These are phyloP conservation scores for Margaritispora aquatica DNA, from an alignment of 495 filamentous ascomycete species.

Conservation along the genomic window DNA sequence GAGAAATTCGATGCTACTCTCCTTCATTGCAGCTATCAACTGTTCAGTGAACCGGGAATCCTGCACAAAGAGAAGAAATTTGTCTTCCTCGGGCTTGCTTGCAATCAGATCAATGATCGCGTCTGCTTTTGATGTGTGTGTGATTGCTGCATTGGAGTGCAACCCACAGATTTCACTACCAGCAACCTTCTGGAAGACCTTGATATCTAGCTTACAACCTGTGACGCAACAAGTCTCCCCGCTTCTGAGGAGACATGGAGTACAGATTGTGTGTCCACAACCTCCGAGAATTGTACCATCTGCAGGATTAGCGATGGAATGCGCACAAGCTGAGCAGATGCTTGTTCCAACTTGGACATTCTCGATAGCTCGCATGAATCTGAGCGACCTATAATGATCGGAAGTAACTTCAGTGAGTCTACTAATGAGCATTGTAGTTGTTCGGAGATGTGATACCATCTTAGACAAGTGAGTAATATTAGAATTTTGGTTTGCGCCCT, in stretches of 20 bases:
- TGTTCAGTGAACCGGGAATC: slow-evolving; percentile 36
- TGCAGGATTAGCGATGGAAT: neutral
- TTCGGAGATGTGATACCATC: neutral
- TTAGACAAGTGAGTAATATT: neutral
- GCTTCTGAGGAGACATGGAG: slow-evolving; percentile 24
- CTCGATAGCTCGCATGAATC: neutral
- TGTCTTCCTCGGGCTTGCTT: slow-evolving; percentile 33
- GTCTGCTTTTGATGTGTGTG: slow-evolving; percentile 39
- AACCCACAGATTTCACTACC: neutral
- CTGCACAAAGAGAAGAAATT: slow-evolving; percentile 48
- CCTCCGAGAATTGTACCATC: slow-evolving; percentile 25
- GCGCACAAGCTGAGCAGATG: neutral
- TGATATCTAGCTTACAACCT: neutral
- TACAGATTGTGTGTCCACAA: slow-evolving; percentile 48
- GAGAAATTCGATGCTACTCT: slow-evolving; percentile 17
- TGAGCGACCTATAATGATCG: neutral
- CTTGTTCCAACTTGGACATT: neutral
- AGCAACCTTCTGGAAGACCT: neutral
- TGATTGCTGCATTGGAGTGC: slow-evolving; percentile 6
- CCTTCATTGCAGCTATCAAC: slow-evolving; percentile 23
- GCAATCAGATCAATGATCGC: slow-evolving; percentile 40
- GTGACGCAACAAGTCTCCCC: neutral
- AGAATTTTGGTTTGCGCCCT: neutral
- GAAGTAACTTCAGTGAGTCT: neutral
- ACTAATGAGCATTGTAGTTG: neutral